phyloP scores from a whole-genome alignment of 495 filamentous ascomycete species.

The Ascobolus immersus region DNA sequence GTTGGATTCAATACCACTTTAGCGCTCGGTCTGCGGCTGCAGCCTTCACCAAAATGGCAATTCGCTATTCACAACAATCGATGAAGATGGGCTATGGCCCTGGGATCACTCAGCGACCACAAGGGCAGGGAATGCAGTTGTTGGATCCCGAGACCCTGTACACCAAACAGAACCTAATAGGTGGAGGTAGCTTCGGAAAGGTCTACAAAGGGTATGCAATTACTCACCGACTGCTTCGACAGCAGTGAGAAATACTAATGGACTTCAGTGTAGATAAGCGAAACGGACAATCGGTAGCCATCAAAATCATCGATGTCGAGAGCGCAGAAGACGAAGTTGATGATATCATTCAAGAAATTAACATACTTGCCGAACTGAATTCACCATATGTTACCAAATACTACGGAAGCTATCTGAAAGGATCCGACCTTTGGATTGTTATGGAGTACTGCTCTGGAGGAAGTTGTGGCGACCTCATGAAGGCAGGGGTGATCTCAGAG shows the following conservation, averaged over 20 bases:
- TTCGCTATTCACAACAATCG: constrained; percentile 1
- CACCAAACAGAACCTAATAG: constrained; percentile 82
- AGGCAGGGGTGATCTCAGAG: constrained; percentile 77
- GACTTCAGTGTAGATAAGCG: constrained; percentile 8
- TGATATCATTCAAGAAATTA: constrained; percentile 94
- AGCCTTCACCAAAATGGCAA: no score
- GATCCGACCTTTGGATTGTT: constrained; percentile 94
- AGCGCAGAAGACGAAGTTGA: constrained; percentile 93
- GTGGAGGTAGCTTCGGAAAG: constrained; percentile 79
- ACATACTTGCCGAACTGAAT: constrained; percentile 77
- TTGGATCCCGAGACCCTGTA: constrained; percentile 71
- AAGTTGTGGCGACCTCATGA: constrained; percentile 81
- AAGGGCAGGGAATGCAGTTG: constrained; percentile 4
- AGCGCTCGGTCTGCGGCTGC: no score
- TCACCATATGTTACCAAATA: constrained; percentile 89
- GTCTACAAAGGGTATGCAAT: constrained; percentile 54
- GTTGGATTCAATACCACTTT: no score
- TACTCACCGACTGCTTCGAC: constrained; percentile 26
- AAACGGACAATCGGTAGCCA: constrained; percentile 8
- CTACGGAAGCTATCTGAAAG: constrained; percentile 79
- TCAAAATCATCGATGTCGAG: constrained; percentile 78
- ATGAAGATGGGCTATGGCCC: not conserved
- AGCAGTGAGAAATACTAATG: constrained; percentile 57
- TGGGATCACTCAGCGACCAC: not conserved
- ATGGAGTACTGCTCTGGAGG: constrained; percentile 95